phyloP scores from a whole-genome alignment of 768 basidiomycete species.

The Pseudohyphozyma bogoriensis region DNA sequence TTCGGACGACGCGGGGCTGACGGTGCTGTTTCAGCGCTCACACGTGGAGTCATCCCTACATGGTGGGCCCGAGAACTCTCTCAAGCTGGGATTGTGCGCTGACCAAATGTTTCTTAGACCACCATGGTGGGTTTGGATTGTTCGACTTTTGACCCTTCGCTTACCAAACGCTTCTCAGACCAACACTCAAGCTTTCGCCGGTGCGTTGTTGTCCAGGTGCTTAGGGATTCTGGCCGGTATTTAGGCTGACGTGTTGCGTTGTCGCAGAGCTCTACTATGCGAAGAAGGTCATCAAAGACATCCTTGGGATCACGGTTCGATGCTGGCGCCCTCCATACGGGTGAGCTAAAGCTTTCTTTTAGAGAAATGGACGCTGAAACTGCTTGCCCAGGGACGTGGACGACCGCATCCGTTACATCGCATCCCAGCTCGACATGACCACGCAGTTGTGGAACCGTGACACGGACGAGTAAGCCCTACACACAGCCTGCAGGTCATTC shows the following conservation, averaged over 20 bases:
- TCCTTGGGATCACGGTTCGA: constrained; percentile 22
- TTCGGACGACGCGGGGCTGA: no score
- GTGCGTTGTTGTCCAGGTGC: no score
- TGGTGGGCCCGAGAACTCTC: constrained; percentile 9
- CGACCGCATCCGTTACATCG: constrained; percentile 32
- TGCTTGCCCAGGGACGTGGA: constrained; percentile 33
- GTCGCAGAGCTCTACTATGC: constrained; percentile 28
- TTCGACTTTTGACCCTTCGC: constrained; percentile 30
- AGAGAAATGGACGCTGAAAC: no score
- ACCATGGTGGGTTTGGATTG: no score
- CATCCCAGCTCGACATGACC: constrained; percentile 26
- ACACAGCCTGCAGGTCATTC: background rate
- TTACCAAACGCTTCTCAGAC: constrained; percentile 40
- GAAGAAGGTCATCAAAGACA: constrained; percentile 21
- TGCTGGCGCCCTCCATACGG: constrained; percentile 30
- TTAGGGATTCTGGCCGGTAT: no score
- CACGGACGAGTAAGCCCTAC: background rate
- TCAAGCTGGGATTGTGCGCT: background rate
- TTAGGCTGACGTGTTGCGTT: no score
- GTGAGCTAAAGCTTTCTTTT: no score
- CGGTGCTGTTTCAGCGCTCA: constrained; percentile 4
- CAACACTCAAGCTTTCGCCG: constrained; percentile 39
- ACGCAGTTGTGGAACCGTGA: constrained; percentile 18
- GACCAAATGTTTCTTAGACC: no score
- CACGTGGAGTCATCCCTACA: constrained; percentile 18